A percentile compares a stretch with the other conserved stretches of the same genome.
These are phyloP conservation scores for Ocimum tenuiflorum DNA, from an alignment of 257 asterid species.

Conservation along the genomic window DNA sequence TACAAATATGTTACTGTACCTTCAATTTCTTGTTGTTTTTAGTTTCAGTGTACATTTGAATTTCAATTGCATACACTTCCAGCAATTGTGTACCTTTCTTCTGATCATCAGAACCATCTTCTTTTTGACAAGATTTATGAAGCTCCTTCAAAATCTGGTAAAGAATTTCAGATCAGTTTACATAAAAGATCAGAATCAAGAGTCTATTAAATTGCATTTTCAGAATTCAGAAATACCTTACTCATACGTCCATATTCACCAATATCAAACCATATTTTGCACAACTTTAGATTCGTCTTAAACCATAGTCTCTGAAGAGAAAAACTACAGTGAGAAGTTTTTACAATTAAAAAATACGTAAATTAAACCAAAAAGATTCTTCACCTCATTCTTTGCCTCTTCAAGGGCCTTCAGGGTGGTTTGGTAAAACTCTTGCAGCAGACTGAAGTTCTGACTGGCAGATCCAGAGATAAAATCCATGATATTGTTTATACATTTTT, in stretches of 20 bases:
- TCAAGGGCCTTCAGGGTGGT: conserved; percentile 91
- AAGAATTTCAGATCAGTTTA: conserved; percentile 17
- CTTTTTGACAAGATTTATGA: conserved; percentile 93
- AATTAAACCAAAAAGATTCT: conserved; percentile 8
- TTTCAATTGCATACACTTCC: conserved; percentile 98
- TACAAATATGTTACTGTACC: conserved; percentile 33
- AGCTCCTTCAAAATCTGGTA: conserved; percentile 91
- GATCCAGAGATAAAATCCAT: conserved; percentile 98
- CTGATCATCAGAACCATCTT: conserved; percentile 96
- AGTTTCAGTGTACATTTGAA: conserved; percentile 96
- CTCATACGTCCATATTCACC: conserved; percentile 92
- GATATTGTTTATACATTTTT: conserved; percentile 87
- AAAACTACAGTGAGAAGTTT: not conserved
- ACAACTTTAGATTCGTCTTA: conserved; percentile 90
- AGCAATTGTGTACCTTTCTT: conserved; percentile 92
- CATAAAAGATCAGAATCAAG: conserved; percentile 1
- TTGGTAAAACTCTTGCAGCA: conserved; percentile 87
- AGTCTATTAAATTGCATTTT: conserved; percentile 1
- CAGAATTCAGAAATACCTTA: conserved; percentile 59
- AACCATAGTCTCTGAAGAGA: conserved; percentile 83
- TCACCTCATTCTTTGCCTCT: conserved; percentile 98
- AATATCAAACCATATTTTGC: conserved; percentile 96
- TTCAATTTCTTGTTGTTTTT: conserved; percentile 93
- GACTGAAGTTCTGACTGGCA: conserved; percentile 83
- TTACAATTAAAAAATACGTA: not conserved